A percentile compares a stretch with the other conserved stretches of the same genome.
Conservation (phyloP, 768 basidiomycete species). For the Tricholoma sp. region DNA sequence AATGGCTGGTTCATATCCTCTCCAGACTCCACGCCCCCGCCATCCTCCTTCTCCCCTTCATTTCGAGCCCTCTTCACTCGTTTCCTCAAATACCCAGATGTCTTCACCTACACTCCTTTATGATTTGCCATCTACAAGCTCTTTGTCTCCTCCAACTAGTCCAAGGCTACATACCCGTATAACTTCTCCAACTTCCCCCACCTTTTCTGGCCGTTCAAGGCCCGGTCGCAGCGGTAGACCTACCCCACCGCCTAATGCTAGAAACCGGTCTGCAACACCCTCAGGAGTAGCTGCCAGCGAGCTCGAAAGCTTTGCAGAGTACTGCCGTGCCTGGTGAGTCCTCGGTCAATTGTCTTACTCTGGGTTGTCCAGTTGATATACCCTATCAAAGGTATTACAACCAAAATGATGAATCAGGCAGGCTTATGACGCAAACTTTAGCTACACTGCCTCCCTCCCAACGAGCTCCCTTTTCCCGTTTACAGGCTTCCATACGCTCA, state of each 20-base stretch:
- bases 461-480: constrained; percentile 78
- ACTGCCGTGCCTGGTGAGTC: constrained; percentile 73
- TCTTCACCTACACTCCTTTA: constrained; percentile 68
- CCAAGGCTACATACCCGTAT: constrained; percentile 38
- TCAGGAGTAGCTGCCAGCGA: constrained; percentile 61
- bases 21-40: constrained; percentile 60
- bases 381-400: constrained; percentile 65
- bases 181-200: constrained; percentile 55
- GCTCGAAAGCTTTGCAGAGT: constrained; percentile 72
- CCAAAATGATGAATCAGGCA: constrained; percentile 75
- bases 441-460: constrained; percentile 78
- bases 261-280: constrained; percentile 68
- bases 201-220: constrained; percentile 45
- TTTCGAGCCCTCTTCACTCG: constrained; percentile 42
- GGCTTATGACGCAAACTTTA: constrained; percentile 77
- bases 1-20: constrained; percentile 60
- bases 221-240: constrained; percentile 45
- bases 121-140: constrained; percentile 60
- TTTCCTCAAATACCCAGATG: constrained; percentile 35
- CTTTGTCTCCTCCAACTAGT: constrained; percentile 55
- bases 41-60: constrained; percentile 59
- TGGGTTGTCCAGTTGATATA: neutral
- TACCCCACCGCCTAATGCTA: constrained; percentile 52
- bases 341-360: neutral
- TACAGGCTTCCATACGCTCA: constrained; percentile 84